phyloP scores from a whole-genome alignment of 495 filamentous ascomycete species.

The Penicillium ochrochloron region DNA sequence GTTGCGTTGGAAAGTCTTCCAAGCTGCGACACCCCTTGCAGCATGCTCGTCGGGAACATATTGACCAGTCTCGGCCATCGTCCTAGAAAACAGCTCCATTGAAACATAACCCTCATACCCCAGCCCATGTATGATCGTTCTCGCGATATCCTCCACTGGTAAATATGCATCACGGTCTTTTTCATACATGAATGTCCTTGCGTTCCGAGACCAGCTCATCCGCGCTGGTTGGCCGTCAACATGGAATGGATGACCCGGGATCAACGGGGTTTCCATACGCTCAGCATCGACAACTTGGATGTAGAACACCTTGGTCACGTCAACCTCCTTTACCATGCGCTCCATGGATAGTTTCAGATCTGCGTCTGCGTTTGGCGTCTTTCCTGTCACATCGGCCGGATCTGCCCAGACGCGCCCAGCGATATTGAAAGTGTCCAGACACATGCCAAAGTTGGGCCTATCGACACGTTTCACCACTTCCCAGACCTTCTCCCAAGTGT shows the following conservation, averaged over 20 bases:
- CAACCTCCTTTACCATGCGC: constrained; percentile 55
- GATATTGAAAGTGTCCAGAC: constrained; percentile 79
- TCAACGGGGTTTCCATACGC: constrained; percentile 57
- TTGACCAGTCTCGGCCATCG: constrained; percentile 57
- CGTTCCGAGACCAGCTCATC: constrained; percentile 81
- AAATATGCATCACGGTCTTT: constrained; percentile 67
- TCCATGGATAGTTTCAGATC: constrained; percentile 60
- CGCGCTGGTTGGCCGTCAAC: constrained; percentile 62
- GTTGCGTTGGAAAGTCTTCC: constrained; percentile 47
- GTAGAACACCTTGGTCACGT: constrained; percentile 69
- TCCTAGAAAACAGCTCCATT: constrained; percentile 67
- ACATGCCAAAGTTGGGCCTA: constrained; percentile 71
- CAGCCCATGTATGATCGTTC: constrained; percentile 61
- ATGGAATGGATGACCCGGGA: constrained; percentile 63
- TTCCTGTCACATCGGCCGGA: constrained; percentile 56
- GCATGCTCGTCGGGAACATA: constrained; percentile 65
- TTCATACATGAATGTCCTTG: constrained; percentile 71
- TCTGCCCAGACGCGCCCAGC: constrained; percentile 72
- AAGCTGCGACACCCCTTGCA: constrained; percentile 58
- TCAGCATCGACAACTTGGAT: constrained; percentile 76
- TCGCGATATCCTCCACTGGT: constrained; percentile 44
- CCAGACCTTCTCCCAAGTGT: constrained; percentile 71
- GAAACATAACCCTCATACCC: constrained; percentile 71
- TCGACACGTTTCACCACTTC: constrained; percentile 64
- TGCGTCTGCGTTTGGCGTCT: constrained; percentile 58